A percentile compares a stretch with the other conserved stretches of the same genome.
Conservation (phyloP, 2,329 filamentous ascomycete genomes). For the Knufia petricola region DNA sequence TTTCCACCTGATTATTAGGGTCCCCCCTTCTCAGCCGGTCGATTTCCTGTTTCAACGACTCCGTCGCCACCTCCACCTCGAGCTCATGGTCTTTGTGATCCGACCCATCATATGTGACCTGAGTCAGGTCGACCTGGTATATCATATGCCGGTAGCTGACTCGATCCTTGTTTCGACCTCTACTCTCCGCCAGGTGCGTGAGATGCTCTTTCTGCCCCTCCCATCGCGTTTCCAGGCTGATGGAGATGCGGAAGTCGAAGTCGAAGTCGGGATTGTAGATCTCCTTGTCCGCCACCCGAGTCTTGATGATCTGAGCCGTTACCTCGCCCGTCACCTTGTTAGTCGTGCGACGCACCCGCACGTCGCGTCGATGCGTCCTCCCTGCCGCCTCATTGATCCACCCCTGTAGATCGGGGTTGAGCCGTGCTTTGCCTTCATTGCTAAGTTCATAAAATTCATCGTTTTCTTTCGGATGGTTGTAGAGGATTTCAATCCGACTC, state of each 20-base stretch:
- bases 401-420: constrained; percentile 56
- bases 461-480: constrained; percentile 70
- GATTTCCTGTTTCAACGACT: constrained; percentile 36
- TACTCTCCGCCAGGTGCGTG: constrained; percentile 34
- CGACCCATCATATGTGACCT: constrained; percentile 55
- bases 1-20: constrained; percentile 35
- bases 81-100: constrained; percentile 38
- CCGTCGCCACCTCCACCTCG: constrained; percentile 40
- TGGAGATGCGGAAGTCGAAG: constrained; percentile 86
- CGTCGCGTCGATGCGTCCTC: constrained; percentile 36
- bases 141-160: constrained; percentile 80
- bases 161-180: constrained; percentile 68
- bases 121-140: constrained; percentile 87
- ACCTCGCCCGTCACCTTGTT: constrained; percentile 63
- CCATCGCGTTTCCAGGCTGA: constrained; percentile 89
- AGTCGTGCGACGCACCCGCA: constrained; percentile 51
- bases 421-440: constrained; percentile 45
- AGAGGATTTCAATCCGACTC: constrained; percentile 57
- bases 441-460: constrained; percentile 78
- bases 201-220: constrained; percentile 55
- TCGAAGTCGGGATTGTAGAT: constrained; percentile 66
- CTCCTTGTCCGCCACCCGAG: constrained; percentile 77
- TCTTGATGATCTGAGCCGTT: constrained; percentile 81
- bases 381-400: constrained; percentile 43
- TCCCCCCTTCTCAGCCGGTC: constrained; percentile 32